Conservation (phyloP, 768 basidiomycete genomes). For the Xanthoconium purpureum region DNA sequence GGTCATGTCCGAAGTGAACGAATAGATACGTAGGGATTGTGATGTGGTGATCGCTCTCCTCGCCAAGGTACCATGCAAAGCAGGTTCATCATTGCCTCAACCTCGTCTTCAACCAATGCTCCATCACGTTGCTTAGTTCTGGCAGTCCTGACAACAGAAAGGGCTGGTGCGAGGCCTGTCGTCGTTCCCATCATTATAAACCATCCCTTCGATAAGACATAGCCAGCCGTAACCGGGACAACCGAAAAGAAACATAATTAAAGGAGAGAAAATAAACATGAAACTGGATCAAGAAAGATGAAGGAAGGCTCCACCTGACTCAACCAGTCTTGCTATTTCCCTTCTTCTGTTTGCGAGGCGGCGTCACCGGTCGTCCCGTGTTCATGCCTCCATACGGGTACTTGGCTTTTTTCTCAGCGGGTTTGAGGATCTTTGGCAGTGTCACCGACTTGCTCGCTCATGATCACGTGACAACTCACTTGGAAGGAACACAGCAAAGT, state of each 20-base stretch:
- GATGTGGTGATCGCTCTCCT: slow-evolving; percentile 21
- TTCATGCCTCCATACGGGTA: slow-evolving; percentile 86
- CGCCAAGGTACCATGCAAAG: slow-evolving; percentile 21
- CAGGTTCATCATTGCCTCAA: slow-evolving; percentile 21
- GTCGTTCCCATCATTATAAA: slow-evolving; percentile 18
- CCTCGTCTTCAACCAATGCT: slow-evolving; percentile 10
- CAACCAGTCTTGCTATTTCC: slow-evolving; percentile 74
- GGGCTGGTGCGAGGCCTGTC: slow-evolving; percentile 12
- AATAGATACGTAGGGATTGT: slow-evolving; percentile 34
- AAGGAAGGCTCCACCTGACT: slow-evolving; percentile 27
- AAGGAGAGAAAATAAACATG: slow-evolving; percentile 33
- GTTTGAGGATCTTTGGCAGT: slow-evolving; percentile 82
- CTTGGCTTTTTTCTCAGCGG: slow-evolving; percentile 98
- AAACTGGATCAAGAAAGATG: slow-evolving; percentile 27
- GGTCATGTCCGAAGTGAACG: slow-evolving; percentile 26
- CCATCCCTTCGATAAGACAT: slow-evolving; percentile 28
- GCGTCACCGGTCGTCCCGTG: slow-evolving; percentile 86
- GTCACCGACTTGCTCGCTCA: neutral
- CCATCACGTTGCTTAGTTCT: slow-evolving; percentile 14
- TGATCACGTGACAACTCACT: slow-evolving; percentile 43
- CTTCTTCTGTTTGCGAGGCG: slow-evolving; percentile 97
- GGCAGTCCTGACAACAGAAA: slow-evolving; percentile 7
- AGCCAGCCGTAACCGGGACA: slow-evolving; percentile 25
- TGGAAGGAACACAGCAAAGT: slow-evolving; percentile 98
- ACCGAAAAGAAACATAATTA: slow-evolving; percentile 24